phyloP scores from a whole-genome alignment of 2,329 filamentous ascomycete species.

The Cytospora chrysosperma region DNA sequence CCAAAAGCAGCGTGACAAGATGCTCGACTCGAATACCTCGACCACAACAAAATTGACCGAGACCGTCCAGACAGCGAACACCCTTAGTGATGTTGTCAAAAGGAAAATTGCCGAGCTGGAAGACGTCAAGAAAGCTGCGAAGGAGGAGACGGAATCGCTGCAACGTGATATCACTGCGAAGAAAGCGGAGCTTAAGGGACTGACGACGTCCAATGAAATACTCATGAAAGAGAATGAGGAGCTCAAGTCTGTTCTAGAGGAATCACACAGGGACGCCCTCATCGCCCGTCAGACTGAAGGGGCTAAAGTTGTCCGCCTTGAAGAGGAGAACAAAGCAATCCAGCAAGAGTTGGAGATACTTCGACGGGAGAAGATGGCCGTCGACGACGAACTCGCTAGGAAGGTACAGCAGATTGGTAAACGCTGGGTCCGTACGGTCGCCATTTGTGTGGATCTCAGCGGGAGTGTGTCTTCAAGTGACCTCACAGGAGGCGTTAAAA shows the following conservation, averaged over 20 bases:
- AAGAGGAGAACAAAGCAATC: neutral
- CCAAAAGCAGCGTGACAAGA: neutral
- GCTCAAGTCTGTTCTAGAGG: neutral
- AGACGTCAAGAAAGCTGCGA: neutral
- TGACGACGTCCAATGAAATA: neutral
- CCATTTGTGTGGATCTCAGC: constrained; percentile 5
- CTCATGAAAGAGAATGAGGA: neutral
- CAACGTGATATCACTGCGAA: neutral
- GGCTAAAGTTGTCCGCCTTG: too few species aligned
- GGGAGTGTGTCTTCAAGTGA: neutral
- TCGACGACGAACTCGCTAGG: neutral
- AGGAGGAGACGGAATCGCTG: neutral
- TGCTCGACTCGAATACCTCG: neutral
- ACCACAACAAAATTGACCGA: neutral
- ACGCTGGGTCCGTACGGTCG: neutral
- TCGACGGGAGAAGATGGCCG: neutral
- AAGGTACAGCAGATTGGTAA: neutral
- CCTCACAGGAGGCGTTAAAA: constrained; percentile 1
- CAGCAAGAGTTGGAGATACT: neutral
- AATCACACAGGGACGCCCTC: neutral
- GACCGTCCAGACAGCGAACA: neutral
- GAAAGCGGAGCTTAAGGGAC: neutral
- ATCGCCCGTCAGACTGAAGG: neutral
- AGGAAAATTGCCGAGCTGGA: neutral
- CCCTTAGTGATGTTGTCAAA: neutral